A percentile compares a stretch with the other conserved stretches of the same genome.
phyloP scores from a whole-genome alignment of 768 basidiomycete genomes.

The Filobasidium wieringae region DNA sequence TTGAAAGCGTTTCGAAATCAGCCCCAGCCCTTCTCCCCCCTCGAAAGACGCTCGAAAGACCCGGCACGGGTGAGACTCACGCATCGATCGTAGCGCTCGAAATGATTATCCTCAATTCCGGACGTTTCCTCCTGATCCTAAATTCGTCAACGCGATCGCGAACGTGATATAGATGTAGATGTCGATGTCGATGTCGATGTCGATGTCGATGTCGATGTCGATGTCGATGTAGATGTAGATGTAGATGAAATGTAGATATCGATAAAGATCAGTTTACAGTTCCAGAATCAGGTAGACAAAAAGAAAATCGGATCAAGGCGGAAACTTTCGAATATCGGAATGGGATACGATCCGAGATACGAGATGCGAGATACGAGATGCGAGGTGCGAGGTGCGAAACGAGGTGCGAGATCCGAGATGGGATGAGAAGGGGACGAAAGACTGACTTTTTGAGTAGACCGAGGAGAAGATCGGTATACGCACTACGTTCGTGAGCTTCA shows the following conservation, averaged over 20 bases:
- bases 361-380: neutral
- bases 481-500: constrained; percentile 89
- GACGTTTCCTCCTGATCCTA: constrained; percentile 84
- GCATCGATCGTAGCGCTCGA: constrained; percentile 97
- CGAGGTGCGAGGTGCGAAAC: too few relatives aligned
- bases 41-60: neutral
- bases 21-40: too few relatives aligned
- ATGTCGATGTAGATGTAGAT: too few relatives aligned
- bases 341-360: too few relatives aligned
- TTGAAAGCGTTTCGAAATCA: neutral
- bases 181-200: too few relatives aligned
- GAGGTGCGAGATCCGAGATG: neutral
- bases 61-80: constrained; percentile 17
- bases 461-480: constrained; percentile 88
- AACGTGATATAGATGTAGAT: too few relatives aligned
- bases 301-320: neutral
- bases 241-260: too few relatives aligned
- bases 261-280: neutral
- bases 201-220: too few relatives aligned
- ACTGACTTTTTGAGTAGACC: constrained; percentile 89
- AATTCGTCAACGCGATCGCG: too few relatives aligned
- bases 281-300: constrained; percentile 8
- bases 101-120: constrained; percentile 76
- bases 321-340: too few relatives aligned
- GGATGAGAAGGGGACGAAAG: constrained; percentile 12